A percentile compares a stretch with the other conserved stretches of the same genome.
phyloP scores from a whole-genome alignment of 805 yeast species.

The Metschnikowia lochheadii region DNA sequence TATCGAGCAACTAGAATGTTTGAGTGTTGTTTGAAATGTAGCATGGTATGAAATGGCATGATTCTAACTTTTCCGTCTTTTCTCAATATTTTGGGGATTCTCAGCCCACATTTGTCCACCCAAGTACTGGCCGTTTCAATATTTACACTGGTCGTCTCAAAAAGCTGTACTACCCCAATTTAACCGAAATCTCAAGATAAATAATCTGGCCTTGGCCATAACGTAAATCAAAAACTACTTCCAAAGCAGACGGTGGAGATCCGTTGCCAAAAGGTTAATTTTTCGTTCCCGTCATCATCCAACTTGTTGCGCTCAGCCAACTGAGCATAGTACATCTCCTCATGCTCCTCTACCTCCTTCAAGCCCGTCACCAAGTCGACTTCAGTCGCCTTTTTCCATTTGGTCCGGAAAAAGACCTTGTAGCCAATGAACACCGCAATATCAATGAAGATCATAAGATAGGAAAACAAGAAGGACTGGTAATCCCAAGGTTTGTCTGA shows the following conservation, averaged over 20 bases:
- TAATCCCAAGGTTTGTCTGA: slow-evolving; percentile 10
- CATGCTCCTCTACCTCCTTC: slow-evolving; percentile 39
- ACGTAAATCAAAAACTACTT: slow-evolving; percentile 18
- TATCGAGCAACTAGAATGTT: no score
- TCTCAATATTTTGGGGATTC: no score
- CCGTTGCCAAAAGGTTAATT: slow-evolving; percentile 14
- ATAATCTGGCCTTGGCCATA: no score
- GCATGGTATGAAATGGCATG: no score
- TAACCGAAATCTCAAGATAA: no score
- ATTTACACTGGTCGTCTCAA: no score
- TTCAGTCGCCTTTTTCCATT: slow-evolving; percentile 16
- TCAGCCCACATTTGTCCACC: no score
- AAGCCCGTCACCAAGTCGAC: slow-evolving; percentile 28
- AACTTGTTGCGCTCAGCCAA: slow-evolving; percentile 14
- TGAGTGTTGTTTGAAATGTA: no score
- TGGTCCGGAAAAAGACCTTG: slow-evolving; percentile 13
- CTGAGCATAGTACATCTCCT: slow-evolving; percentile 23
- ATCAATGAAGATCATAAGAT: slow-evolving; percentile 18
- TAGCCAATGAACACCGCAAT: slow-evolving; percentile 14
- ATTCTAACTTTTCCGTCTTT: no score
- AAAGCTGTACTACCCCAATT: no score
- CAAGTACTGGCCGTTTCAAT: no score
- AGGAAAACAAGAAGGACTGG: slow-evolving; percentile 16
- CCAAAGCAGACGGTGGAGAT: slow-evolving; percentile 24
- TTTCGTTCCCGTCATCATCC: slow-evolving; percentile 19